Percentiles rank a stretch among this genome's conserved stretches.
phyloP scores from a whole-genome alignment of 805 yeast genomes.

The Gaillardinia entomophila region DNA sequence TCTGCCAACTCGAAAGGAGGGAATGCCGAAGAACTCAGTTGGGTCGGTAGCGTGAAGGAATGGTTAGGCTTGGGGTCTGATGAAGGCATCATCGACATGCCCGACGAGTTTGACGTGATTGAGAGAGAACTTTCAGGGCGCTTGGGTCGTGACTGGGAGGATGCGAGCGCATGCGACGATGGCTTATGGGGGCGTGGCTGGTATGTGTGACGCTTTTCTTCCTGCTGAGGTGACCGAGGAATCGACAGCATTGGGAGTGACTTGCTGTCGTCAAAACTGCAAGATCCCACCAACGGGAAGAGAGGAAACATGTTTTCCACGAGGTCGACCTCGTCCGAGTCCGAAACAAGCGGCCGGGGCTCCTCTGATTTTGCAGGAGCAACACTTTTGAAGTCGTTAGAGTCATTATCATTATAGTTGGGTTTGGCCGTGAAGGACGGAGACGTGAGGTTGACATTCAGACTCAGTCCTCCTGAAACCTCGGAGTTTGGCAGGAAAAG shows the following conservation, averaged over 20 bases:
- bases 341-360: slow-evolving; percentile 2
- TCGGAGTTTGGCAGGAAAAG: slow-evolving; percentile 16
- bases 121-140: slow-evolving; percentile 39
- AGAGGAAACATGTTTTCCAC: slow-evolving; percentile 36
- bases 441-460: slow-evolving; percentile 3
- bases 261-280: slow-evolving; percentile 30
- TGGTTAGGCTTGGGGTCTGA: neutral
- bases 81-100: slow-evolving; percentile 3
- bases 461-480: neutral
- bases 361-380: neutral
- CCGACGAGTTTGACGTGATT: slow-evolving; percentile 32
- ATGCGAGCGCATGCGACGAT: slow-evolving; percentile 6
- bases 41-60: neutral
- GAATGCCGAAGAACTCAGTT: slow-evolving; percentile 9
- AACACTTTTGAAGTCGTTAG: neutral
- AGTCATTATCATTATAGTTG: neutral
- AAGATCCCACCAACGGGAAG: slow-evolving; percentile 36
- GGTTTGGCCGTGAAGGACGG: neutral
- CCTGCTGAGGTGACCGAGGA: slow-evolving; percentile 8
- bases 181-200: slow-evolving; percentile 1
- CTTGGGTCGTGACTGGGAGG: slow-evolving; percentile 22
- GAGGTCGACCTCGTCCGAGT: slow-evolving; percentile 16
- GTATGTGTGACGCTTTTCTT: slow-evolving; percentile 1
- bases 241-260: slow-evolving; percentile 30
- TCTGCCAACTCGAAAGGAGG: slow-evolving; percentile 10